Evolutionary conservation across 2,329 filamentous ascomycete species (phyloP).

Genomic region (Plectosphaerella sp.): DNA sequence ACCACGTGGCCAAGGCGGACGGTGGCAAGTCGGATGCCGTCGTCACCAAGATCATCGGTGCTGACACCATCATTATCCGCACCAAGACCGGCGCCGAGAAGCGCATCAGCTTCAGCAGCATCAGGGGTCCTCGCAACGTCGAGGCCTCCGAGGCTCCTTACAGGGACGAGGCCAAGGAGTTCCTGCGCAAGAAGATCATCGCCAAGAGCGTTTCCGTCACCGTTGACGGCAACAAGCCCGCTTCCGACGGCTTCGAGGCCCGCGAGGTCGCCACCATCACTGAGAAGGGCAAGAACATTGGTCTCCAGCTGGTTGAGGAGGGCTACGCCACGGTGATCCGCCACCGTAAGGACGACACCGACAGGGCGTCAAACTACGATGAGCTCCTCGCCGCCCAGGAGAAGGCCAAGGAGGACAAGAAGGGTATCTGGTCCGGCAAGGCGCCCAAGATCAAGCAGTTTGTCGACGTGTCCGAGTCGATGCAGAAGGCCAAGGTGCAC

Average conservation of each 20-base stretch:
- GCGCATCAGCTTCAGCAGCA: slow-evolving; percentile 86
- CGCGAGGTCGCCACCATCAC: slow-evolving; percentile 89
- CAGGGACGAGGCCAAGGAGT: slow-evolving; percentile 92
- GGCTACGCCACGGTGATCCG: slow-evolving; percentile 93
- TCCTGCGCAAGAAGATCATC: slow-evolving; percentile 86
- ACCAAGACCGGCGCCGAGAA: slow-evolving; percentile 84
- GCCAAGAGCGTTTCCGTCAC: slow-evolving; percentile 90
- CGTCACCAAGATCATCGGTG: slow-evolving; percentile 80
- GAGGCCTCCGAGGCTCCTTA: slow-evolving; percentile 87
- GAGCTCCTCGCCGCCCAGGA: slow-evolving; percentile 78
- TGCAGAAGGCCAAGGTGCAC: slow-evolving; percentile 95
- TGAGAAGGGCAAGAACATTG: slow-evolving; percentile 81
- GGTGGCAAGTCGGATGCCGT: slow-evolving; percentile 64
- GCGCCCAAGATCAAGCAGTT: slow-evolving; percentile 77
- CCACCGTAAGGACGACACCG: slow-evolving; percentile 90
- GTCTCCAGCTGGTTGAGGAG: slow-evolving; percentile 79
- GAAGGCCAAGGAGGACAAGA: slow-evolving; percentile 78
- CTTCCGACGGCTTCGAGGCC: slow-evolving; percentile 86
- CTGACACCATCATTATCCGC: slow-evolving; percentile 83
- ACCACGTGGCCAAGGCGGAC: slow-evolving; percentile 67
- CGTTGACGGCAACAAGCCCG: slow-evolving; percentile 86
- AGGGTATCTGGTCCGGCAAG: slow-evolving; percentile 94
- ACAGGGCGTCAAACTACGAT: slow-evolving; percentile 92
- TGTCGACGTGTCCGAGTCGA: slow-evolving; percentile 83
- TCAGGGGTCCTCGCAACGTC: slow-evolving; percentile 84